Conservation (phyloP, 345 rosid genomes). For the Pelargonium nanum region DNA sequence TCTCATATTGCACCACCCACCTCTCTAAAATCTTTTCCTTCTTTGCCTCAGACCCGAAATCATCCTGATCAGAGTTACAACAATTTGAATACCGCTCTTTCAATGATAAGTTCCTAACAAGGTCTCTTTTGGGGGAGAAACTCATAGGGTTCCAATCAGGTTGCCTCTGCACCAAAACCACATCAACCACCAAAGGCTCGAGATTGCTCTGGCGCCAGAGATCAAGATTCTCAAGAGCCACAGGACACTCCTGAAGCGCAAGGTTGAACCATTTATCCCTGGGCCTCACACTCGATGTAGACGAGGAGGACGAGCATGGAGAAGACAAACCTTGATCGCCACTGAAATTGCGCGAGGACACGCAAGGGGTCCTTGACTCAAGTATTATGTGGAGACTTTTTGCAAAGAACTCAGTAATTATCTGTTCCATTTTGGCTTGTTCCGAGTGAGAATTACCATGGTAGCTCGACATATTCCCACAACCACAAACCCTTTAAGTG, state of each 20-base stretch:
- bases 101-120: constrained; percentile 36
- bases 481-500: constrained; percentile 15
- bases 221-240: constrained; percentile 68
- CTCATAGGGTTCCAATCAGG: constrained; percentile 37
- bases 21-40: constrained; percentile 77
- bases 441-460: constrained; percentile 47
- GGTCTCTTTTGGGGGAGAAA: constrained; percentile 35
- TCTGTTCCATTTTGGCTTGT: constrained; percentile 70
- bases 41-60: constrained; percentile 36
- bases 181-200: constrained; percentile 82
- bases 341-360: constrained; percentile 73
- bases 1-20: constrained; percentile 83
- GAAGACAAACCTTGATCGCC: constrained; percentile 69
- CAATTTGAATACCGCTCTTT: constrained; percentile 33
- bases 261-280: constrained; percentile 92
- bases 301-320: constrained; percentile 71
- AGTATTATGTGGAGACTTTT: constrained; percentile 86
- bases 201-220: constrained; percentile 57
- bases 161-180: constrained; percentile 53
- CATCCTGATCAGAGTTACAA: constrained; percentile 64
- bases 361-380: constrained; percentile 72
- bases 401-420: constrained; percentile 76
- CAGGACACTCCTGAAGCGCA: constrained; percentile 86
- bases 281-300: constrained; percentile 67
- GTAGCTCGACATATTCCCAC: constrained; percentile 19